A percentile compares a stretch with the other conserved stretches of the same genome.
Evolutionary conservation across 805 yeast species (phyloP).

Genomic region (Starmerella stellata): DNA sequence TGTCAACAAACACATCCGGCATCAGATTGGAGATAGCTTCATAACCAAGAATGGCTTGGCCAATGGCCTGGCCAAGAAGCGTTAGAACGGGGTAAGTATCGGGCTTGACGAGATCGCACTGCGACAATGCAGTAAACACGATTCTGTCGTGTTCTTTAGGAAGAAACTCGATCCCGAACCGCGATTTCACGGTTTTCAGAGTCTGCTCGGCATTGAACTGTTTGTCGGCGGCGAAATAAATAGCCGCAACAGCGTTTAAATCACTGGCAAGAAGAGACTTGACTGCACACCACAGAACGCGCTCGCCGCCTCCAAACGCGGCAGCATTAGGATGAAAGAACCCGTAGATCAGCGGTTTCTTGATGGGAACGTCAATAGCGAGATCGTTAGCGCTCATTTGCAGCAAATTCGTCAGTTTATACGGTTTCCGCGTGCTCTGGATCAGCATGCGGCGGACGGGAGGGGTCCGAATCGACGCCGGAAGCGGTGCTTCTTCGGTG

Average conservation of each 20-base stretch:
- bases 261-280: conserved; percentile 38
- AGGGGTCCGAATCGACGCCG: conserved; percentile 17
- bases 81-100: conserved; percentile 63
- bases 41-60: conserved; percentile 47
- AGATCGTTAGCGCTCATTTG: conserved; percentile 10
- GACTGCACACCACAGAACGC: conserved; percentile 90
- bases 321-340: conserved; percentile 91
- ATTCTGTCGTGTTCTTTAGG: conserved; percentile 33
- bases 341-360: conserved; percentile 37
- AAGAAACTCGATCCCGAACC: conserved; percentile 36
- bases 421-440: conserved; percentile 21
- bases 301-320: conserved; percentile 97
- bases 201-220: conserved; percentile 31
- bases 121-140: conserved; percentile 41
- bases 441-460: conserved; percentile 27
- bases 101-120: conserved; percentile 47
- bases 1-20: conserved; percentile 88
- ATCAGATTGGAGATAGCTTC: conserved; percentile 49
- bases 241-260: conserved; percentile 36
- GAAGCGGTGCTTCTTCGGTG: conserved; percentile 14
- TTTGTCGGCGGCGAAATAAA: conserved; percentile 47
- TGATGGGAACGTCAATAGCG: not conserved
- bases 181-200: conserved; percentile 25
- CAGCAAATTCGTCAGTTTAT: conserved; percentile 16
- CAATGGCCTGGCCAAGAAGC: conserved; percentile 70